phyloP scores from a whole-genome alignment of 1,284 basidiomycete species.

The Boletus mariae region DNA sequence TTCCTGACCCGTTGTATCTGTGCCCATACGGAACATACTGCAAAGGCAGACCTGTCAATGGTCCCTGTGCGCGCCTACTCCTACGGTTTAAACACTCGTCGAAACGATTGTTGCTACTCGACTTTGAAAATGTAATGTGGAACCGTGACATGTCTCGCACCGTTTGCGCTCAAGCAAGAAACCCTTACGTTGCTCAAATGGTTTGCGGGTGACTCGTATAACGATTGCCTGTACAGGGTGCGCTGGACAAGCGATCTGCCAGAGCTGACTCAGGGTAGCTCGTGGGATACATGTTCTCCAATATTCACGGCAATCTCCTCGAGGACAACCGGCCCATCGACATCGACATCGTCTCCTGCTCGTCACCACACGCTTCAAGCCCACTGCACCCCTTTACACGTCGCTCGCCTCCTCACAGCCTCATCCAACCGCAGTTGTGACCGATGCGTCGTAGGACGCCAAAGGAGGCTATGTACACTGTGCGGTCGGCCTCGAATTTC shows the following conservation, averaged over 20 bases:
- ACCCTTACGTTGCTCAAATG: constrained; percentile 57
- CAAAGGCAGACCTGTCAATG: constrained; percentile 31
- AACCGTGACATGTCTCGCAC: constrained; percentile 48
- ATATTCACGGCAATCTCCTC: no score
- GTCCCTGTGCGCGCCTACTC: constrained; percentile 47
- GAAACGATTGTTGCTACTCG: constrained; percentile 68
- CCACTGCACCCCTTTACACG: no score
- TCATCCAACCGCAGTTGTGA: no score
- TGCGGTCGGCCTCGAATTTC: no score
- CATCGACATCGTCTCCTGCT: no score
- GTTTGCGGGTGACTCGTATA: constrained; percentile 61
- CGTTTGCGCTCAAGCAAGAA: constrained; percentile 50
- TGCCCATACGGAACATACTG: constrained; percentile 62
- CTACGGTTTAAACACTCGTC: constrained; percentile 60
- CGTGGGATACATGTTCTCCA: no score
- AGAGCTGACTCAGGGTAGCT: no score
- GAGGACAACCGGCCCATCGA: no score
- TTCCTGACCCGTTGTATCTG: constrained; percentile 75
- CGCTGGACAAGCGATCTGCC: constrained; percentile 46
- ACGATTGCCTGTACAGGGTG: constrained; percentile 61
- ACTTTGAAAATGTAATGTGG: constrained; percentile 80
- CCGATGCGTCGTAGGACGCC: no score
- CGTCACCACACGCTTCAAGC: no score
- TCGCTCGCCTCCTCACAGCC: no score
- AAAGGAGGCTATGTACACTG: no score